Evolutionary conservation across 2,329 filamentous ascomycete species (phyloP).

Genomic region (Colletotrichum sp.): DNA sequence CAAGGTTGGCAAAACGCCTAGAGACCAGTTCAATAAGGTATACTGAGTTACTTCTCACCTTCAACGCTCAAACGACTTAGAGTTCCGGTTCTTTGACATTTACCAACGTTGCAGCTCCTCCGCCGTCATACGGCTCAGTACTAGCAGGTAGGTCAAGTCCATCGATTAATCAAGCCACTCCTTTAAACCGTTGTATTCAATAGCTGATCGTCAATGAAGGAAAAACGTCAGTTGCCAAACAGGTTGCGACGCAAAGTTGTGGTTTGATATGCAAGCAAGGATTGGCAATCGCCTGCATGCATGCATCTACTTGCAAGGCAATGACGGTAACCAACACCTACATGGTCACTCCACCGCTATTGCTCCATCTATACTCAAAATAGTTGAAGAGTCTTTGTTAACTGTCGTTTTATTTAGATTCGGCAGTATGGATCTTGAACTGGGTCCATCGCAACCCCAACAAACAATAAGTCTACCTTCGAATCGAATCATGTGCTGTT

Average conservation of each 20-base stretch:
- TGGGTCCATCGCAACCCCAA: not conserved
- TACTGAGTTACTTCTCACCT: not conserved
- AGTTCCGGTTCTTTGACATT: fast-evolving
- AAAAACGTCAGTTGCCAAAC: not conserved
- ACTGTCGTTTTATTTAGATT: not conserved
- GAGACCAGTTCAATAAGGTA: not conserved
- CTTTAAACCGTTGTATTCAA: not conserved
- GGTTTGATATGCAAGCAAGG: not conserved
- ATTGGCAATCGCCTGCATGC: not conserved
- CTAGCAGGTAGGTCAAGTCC: not conserved
- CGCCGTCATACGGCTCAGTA: not conserved
- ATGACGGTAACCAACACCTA: not conserved
- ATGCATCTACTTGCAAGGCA: not conserved
- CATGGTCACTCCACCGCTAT: not conserved
- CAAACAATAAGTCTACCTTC: not conserved
- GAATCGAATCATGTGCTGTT: not conserved
- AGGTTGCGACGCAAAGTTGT: not conserved
- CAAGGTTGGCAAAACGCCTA: not conserved
- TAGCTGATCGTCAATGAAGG: not conserved
- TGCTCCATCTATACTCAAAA: not conserved
- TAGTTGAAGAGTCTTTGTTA: not conserved
- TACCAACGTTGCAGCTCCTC: not conserved
- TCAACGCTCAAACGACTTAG: not conserved
- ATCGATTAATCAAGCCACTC: not conserved
- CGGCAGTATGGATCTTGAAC: not conserved